Evolutionary conservation across 148 eudicot genomes (phyloP).

Genomic region (Rhododendron ferrugineum): DNA sequence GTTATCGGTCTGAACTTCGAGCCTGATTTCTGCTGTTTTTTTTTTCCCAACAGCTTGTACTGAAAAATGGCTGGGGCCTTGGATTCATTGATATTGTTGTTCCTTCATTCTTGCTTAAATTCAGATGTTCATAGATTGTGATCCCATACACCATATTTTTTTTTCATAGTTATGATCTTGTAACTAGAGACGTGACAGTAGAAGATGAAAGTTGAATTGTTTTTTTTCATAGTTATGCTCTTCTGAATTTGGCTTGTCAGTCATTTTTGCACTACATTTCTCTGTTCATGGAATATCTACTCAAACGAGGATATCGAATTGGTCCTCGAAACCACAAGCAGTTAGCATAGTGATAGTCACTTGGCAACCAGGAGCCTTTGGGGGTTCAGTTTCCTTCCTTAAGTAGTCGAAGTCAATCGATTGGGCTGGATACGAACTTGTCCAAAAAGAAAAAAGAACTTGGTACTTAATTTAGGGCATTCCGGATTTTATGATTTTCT

Average conservation of each 20-base stretch:
- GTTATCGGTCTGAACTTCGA: neutral
- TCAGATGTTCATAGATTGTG: neutral
- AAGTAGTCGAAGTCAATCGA: neutral
- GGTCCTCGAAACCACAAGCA: neutral
- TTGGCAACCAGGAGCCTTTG: neutral
- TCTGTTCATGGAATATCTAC: neutral
- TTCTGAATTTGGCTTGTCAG: neutral
- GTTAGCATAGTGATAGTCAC: neutral
- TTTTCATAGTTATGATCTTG: neutral
- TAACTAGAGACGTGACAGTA: slow-evolving; percentile 6
- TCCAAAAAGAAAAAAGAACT: neutral
- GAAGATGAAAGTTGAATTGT: neutral
- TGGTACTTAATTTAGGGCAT: neutral
- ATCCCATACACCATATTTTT: neutral
- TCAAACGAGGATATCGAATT: neutral
- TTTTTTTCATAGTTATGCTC: neutral
- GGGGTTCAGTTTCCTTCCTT: neutral
- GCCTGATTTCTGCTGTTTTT: neutral
- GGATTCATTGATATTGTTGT: neutral
- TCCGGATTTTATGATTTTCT: neutral
- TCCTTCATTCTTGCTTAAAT: slow-evolving; percentile 8
- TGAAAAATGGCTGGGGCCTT: neutral
- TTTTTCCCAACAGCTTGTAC: neutral
- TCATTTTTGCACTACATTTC: neutral
- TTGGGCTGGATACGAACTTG: neutral